These are phyloP conservation scores for Persicaria maculosa DNA, from an alignment of 148 eudicot genomes.

Conservation along the genomic window DNA sequence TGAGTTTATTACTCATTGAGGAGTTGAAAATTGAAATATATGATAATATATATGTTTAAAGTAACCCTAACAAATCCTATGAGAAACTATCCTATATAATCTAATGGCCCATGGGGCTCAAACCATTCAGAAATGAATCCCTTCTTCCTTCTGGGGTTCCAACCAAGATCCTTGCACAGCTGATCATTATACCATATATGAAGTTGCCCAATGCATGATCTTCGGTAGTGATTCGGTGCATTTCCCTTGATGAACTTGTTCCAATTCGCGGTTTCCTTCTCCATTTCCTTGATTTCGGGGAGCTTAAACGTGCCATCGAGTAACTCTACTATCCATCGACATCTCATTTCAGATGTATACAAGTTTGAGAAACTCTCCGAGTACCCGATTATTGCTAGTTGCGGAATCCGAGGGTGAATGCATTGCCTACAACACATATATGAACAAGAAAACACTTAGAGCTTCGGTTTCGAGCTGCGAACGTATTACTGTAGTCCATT, in stretches of 20 bases:
- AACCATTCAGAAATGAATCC: slow-evolving; percentile 23
- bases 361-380: slow-evolving; percentile 23
- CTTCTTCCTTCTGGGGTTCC: slow-evolving; percentile 26
- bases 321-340: slow-evolving; percentile 21
- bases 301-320: slow-evolving; percentile 20
- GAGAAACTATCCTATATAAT: slow-evolving; percentile 1
- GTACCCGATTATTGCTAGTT: slow-evolving; percentile 27
- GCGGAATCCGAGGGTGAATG: slow-evolving; percentile 30
- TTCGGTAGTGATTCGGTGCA: slow-evolving; percentile 8
- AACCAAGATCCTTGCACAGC: slow-evolving; percentile 25
- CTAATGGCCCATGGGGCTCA: slow-evolving; percentile 23
- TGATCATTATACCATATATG: slow-evolving; percentile 25
- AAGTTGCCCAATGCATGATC: slow-evolving; percentile 17
- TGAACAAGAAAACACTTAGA: background rate
- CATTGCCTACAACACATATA: slow-evolving; percentile 13
- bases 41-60: too few relatives aligned
- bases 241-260: slow-evolving; percentile 17
- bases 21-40: too few relatives aligned
- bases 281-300: slow-evolving; percentile 19
- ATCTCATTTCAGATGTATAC: slow-evolving; percentile 22
- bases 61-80: too few relatives aligned
- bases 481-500: too few relatives aligned
- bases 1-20: too few relatives aligned
- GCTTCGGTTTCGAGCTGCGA: too few relatives aligned
- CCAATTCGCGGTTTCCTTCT: slow-evolving; percentile 9